Evolutionary conservation across 495 filamentous ascomycete genomes (phyloP).

Genomic region (Immersiella caudata): DNA sequence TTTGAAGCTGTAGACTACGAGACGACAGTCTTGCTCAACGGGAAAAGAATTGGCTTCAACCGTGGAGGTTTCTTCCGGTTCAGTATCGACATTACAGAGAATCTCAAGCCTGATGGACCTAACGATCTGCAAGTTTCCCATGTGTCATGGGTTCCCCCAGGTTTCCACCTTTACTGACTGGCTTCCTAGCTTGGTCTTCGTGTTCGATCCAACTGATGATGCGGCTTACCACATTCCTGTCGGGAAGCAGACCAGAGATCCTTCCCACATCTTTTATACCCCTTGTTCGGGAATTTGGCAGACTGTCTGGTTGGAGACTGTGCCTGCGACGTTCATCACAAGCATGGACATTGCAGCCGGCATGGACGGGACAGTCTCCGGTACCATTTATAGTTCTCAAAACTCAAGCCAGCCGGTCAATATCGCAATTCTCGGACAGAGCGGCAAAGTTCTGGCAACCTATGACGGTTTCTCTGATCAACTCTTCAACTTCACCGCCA

Average conservation of each 20-base stretch:
- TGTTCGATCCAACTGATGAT: constrained; percentile 65
- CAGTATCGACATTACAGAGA: constrained; percentile 58
- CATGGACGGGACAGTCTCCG: constrained; percentile 60
- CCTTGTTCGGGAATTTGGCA: constrained; percentile 75
- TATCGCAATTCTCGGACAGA: constrained; percentile 46
- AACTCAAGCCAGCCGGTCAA: constrained; percentile 40
- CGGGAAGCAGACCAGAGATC: constrained; percentile 63
- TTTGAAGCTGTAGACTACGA: constrained; percentile 73
- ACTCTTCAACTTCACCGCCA: constrained; percentile 55
- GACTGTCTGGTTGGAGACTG: constrained; percentile 67
- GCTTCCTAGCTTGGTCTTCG: constrained; percentile 56
- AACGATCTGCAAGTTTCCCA: constrained; percentile 57
- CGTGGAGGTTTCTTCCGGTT: constrained; percentile 67
- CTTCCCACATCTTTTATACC: constrained; percentile 69
- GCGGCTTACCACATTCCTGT: constrained; percentile 56
- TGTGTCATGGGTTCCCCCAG: not conserved
- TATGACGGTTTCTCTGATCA: constrained; percentile 44
- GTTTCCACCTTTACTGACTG: not conserved
- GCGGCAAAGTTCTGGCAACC: constrained; percentile 37
- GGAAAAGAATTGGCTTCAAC: constrained; percentile 54
- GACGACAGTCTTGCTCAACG: constrained; percentile 67
- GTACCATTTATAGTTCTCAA: constrained; percentile 48
- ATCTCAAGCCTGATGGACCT: constrained; percentile 41
- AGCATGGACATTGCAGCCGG: constrained; percentile 58
- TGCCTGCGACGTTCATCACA: constrained; percentile 57